A percentile compares a stretch with the other conserved stretches of the same genome.
Conservation (phyloP, 2,329 filamentous ascomycete genomes). For the Cladosporium colombiae region DNA sequence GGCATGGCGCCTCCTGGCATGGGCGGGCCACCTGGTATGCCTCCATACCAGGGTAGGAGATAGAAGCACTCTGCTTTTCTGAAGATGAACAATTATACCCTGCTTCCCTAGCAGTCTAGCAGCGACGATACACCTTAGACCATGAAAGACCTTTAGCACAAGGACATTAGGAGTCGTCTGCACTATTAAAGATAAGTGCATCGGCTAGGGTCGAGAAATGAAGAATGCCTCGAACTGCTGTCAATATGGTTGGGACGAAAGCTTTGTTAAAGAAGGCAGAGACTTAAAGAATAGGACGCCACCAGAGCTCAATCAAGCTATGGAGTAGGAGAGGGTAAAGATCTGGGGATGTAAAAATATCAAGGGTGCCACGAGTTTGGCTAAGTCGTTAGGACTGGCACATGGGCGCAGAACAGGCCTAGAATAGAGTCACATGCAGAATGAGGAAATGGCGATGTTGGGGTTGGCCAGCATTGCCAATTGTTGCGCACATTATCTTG, state of each 20-base stretch:
- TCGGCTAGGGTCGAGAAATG: not conserved
- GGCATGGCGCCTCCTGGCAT: constrained; percentile 7
- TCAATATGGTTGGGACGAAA: not conserved
- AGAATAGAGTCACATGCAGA: not conserved
- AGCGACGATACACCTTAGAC: not conserved
- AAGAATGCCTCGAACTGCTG: not conserved
- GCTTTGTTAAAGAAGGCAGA: not conserved
- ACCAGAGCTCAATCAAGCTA: not conserved
- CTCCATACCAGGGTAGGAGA: constrained; percentile 14
- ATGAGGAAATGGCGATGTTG: not conserved
- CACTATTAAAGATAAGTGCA: not conserved
- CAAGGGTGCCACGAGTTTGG: not conserved
- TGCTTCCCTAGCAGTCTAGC: not conserved
- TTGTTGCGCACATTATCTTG: not conserved
- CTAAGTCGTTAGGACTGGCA: not conserved
- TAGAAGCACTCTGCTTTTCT: not conserved
- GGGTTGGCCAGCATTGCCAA: not conserved
- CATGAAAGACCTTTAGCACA: not conserved
- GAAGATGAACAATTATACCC: not conserved
- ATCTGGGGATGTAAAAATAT: not conserved
- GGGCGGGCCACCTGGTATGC: constrained; percentile 14
- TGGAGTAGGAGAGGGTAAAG: not conserved
- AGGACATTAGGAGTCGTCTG: not conserved
- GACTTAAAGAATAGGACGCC: not conserved
- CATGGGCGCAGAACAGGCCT: not conserved